A percentile compares a stretch with the other conserved stretches of the same genome.
phyloP scores from a whole-genome alignment of 148 eudicot species.

The Nepenthes gracilis region DNA sequence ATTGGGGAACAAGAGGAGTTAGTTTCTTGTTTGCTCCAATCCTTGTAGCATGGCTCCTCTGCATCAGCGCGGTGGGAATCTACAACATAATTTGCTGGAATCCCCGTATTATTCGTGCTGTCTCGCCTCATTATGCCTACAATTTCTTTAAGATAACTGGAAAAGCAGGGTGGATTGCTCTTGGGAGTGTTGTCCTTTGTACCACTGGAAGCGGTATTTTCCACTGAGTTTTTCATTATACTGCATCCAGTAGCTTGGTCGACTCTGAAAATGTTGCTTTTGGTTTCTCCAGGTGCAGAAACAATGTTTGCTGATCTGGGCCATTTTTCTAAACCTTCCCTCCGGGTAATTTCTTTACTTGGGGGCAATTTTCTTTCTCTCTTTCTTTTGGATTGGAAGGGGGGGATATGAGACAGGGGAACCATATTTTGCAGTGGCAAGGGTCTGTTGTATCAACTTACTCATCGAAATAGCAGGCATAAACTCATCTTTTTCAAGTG shows the following conservation, averaged over 20 bases:
- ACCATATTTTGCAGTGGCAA: neutral
- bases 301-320: slow-evolving; percentile 76
- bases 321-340: slow-evolving; percentile 49
- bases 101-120: slow-evolving; percentile 35
- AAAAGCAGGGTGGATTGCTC: slow-evolving; percentile 51
- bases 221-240: too few relatives aligned
- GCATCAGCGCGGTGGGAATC: slow-evolving; percentile 48
- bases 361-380: neutral
- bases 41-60: slow-evolving; percentile 50
- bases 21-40: slow-evolving; percentile 69
- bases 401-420: too few relatives aligned
- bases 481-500: too few relatives aligned
- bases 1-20: slow-evolving; percentile 57
- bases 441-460: too few relatives aligned
- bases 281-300: slow-evolving; percentile 33
- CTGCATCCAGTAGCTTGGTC: too few relatives aligned
- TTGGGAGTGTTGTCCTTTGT: slow-evolving; percentile 57
- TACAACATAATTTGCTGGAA: slow-evolving; percentile 57
- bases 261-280: too few relatives aligned
- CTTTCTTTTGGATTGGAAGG: too few relatives aligned
- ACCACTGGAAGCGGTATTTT: slow-evolving; percentile 34
- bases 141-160: slow-evolving; percentile 40
- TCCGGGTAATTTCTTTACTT: slow-evolving; percentile 25
- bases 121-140: slow-evolving; percentile 54
- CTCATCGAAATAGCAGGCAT: too few relatives aligned